Evolutionary conservation across 225 moss, liverwort and hornwort genomes (phyloP).

Genomic region (Pseudisothecium myosuroides): DNA sequence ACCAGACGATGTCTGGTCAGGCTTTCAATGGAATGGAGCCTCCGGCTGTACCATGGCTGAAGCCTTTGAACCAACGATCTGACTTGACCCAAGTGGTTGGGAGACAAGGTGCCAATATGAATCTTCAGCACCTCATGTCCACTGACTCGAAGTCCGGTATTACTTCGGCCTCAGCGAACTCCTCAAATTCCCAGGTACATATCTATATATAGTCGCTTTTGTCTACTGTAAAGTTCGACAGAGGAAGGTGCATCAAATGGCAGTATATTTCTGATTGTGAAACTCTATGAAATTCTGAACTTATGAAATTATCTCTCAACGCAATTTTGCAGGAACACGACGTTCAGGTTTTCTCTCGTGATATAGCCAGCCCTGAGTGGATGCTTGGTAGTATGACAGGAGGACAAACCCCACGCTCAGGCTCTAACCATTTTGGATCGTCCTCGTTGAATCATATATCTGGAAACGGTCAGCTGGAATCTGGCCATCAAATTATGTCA

Average conservation of each 20-base stretch:
- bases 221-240: too few relatives aligned
- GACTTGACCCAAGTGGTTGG: constrained; percentile 51
- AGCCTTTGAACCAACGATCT: constrained; percentile 38
- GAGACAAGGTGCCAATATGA: constrained; percentile 54
- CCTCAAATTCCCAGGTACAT: constrained; percentile 44
- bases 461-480: constrained; percentile 42
- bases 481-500: constrained; percentile 60
- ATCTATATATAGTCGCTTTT: not conserved
- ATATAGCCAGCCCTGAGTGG: constrained; percentile 77
- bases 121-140: constrained; percentile 62
- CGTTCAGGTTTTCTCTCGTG: constrained; percentile 60
- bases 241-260: not conserved
- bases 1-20: constrained; percentile 30
- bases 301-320: not conserved
- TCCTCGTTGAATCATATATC: constrained; percentile 29
- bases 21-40: constrained; percentile 59
- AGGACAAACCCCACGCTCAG: constrained; percentile 38
- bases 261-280: not conserved
- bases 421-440: constrained; percentile 34
- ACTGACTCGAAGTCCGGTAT: constrained; percentile 48
- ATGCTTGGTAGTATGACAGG: constrained; percentile 70
- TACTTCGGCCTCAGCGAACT: constrained; percentile 42
- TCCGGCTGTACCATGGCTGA: constrained; percentile 53
- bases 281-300: not conserved
- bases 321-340: constrained; percentile 35